Evolutionary conservation across 331 rosid species (phyloP).

Genomic region (Arachis monticola): DNA sequence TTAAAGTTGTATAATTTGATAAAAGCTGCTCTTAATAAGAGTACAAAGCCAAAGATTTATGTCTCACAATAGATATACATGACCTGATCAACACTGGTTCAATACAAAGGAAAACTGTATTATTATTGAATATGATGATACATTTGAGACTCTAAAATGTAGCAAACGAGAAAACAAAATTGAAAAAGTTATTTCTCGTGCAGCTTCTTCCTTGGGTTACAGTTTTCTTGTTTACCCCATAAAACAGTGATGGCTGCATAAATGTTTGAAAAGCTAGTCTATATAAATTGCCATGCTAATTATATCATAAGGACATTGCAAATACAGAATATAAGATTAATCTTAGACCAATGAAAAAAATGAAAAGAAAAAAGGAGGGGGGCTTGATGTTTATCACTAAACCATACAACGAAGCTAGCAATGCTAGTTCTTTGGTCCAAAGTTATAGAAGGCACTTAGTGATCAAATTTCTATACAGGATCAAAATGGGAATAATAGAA

Average conservation of each 20-base stretch:
- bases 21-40: not conserved
- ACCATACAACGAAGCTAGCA: slow-evolving; percentile 15
- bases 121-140: too few relatives aligned
- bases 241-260: slow-evolving; percentile 29
- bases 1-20: not conserved
- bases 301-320: slow-evolving; percentile 37
- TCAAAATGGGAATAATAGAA: slow-evolving; percentile 12
- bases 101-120: too few relatives aligned
- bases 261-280: slow-evolving; percentile 25
- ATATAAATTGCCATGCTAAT: slow-evolving; percentile 26
- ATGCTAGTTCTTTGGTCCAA: not conserved
- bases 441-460: slow-evolving; percentile 21
- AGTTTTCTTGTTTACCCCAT: slow-evolving; percentile 9
- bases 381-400: not conserved
- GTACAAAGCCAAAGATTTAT: not conserved
- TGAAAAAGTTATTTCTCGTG: not conserved
- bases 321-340: slow-evolving; percentile 8
- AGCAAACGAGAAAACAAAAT: too few relatives aligned
- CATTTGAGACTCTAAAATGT: too few relatives aligned
- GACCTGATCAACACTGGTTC: too few relatives aligned
- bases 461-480: slow-evolving; percentile 10
- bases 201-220: slow-evolving; percentile 25
- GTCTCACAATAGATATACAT: not conserved
- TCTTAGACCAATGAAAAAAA: not conserved
- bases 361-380: too few relatives aligned